Percentiles rank a stretch among this genome's conserved stretches.
Conservation (phyloP, 371 early-diverging fungal species). For the Apophysomyces ossiformis region DNA sequence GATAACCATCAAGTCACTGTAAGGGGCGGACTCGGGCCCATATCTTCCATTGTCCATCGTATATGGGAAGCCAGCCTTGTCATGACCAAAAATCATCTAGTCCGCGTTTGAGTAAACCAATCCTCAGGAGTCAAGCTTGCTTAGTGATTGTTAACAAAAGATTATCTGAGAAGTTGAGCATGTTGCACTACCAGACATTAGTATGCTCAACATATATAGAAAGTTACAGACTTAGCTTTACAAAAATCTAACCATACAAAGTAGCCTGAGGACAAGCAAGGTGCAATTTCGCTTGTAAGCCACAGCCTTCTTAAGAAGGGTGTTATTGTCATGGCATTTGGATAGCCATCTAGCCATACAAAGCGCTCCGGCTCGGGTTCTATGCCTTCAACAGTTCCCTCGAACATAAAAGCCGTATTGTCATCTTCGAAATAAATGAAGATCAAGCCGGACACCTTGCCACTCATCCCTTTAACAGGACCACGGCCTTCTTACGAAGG, state of each 20-base stretch:
- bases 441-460: background rate
- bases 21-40: background rate
- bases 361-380: background rate
- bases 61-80: background rate
- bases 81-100: background rate
- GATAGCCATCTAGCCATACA: slow-evolving; percentile 2
- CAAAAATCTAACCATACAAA: background rate
- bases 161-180: background rate
- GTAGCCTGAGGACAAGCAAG: background rate
- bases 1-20: background rate
- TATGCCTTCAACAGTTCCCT: background rate
- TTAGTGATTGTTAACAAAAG: background rate
- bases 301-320: background rate
- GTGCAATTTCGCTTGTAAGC: slow-evolving; percentile 1
- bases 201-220: background rate
- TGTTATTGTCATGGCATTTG: background rate
- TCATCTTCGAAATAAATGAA: background rate
- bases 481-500: background rate
- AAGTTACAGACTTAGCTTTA: background rate
- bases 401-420: background rate
- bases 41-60: background rate
- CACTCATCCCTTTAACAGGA: slow-evolving; percentile 3
- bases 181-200: background rate
- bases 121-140: background rate
- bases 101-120: background rate